Conservation (phyloP, 495 filamentous ascomycete species). For the Penicillium argentinense region DNA sequence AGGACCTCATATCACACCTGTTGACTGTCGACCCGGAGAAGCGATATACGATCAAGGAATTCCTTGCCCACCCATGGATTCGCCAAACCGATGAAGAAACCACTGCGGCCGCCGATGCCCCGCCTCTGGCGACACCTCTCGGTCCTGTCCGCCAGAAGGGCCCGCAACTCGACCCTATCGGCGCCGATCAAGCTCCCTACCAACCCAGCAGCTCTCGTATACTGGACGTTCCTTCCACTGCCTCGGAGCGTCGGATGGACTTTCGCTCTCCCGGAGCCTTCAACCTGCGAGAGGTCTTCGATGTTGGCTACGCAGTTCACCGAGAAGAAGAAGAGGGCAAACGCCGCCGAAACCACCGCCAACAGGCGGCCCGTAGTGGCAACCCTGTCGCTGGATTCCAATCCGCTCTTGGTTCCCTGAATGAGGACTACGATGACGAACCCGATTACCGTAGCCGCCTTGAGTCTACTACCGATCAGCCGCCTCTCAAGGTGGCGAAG, state of each 20-base stretch:
- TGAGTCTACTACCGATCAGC: constrained; percentile 49
- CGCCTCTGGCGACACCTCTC: constrained; percentile 71
- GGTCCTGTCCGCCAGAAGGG: constrained; percentile 41
- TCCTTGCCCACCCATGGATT: constrained; percentile 92
- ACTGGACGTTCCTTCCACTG: constrained; percentile 49
- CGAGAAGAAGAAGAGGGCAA: constrained; percentile 95
- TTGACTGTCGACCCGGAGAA: constrained; percentile 90
- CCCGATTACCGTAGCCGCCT: constrained; percentile 37
- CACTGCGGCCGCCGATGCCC: constrained; percentile 70
- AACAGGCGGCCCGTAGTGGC: constrained; percentile 61
- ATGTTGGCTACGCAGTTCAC: constrained; percentile 95
- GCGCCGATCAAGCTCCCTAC: constrained; percentile 43
- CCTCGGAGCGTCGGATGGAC: constrained; percentile 70
- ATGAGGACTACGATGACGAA: constrained; percentile 67
- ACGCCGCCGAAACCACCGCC: constrained; percentile 73
- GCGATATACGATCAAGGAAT: constrained; percentile 84
- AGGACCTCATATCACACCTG: constrained; percentile 91
- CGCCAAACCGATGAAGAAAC: constrained; percentile 73
- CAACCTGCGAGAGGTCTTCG: constrained; percentile 95
- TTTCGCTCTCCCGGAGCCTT: constrained; percentile 95
- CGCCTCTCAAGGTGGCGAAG: constrained; percentile 68
- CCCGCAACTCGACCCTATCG: constrained; percentile 33
- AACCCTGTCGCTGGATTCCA: constrained; percentile 45
- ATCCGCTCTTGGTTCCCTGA: constrained; percentile 62
- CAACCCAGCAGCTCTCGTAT: constrained; percentile 46